Evolutionary conservation across 352 stramenopile species (phyloP).

Genomic region (Globisporangium splendens): DNA sequence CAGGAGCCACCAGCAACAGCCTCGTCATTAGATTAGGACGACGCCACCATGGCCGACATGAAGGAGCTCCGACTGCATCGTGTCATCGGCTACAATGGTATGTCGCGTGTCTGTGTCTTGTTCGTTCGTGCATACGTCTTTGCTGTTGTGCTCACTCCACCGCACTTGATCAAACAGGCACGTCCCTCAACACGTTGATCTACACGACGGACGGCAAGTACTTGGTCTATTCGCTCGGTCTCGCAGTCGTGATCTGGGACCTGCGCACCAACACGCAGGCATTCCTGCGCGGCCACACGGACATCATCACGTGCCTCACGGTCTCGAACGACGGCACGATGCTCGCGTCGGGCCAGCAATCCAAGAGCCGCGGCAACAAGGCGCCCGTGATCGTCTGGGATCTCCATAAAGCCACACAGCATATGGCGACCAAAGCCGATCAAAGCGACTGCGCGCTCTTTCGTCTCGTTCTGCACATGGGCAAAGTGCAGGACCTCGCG

Average conservation of each 20-base stretch:
- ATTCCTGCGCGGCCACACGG: constrained; percentile 92
- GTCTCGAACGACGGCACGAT: constrained; percentile 89
- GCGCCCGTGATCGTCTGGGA: constrained; percentile 96
- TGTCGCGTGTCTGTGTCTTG: constrained; percentile 5
- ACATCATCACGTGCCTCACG: constrained; percentile 91
- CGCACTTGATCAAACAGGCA: constrained; percentile 20
- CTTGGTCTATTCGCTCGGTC: constrained; percentile 84
- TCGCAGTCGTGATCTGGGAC: constrained; percentile 83
- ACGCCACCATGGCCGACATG: constrained; percentile 51
- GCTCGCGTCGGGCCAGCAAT: constrained; percentile 90
- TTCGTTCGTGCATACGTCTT: constrained; percentile 1
- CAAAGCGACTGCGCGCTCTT: constrained; percentile 82
- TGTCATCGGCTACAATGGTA: constrained; percentile 84
- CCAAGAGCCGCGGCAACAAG: constrained; percentile 92
- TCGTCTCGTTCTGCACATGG: constrained; percentile 94
- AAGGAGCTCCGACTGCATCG: constrained; percentile 71
- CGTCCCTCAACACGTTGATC: constrained; percentile 66
- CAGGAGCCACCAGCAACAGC: neutral
- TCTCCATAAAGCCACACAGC: constrained; percentile 75
- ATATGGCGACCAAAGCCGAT: constrained; percentile 60
- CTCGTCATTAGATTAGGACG: neutral
- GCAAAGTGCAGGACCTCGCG: constrained; percentile 90
- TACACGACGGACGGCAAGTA: constrained; percentile 79
- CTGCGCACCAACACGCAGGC: constrained; percentile 67
- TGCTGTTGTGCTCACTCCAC: neutral